Conservation (phyloP, 805 yeast genomes). For the Zygosaccharomyces lentus region DNA sequence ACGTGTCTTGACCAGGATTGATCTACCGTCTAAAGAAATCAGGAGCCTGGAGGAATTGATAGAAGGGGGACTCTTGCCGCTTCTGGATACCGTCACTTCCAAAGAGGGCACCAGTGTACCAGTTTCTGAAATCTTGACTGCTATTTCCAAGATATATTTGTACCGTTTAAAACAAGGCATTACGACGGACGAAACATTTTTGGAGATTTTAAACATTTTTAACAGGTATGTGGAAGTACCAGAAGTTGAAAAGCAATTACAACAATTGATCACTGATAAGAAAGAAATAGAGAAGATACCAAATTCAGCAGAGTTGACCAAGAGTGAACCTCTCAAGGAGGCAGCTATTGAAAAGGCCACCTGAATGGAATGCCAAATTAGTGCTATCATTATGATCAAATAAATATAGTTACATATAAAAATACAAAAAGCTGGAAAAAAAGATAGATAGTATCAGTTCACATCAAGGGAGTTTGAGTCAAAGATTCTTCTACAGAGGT, state of each 20-base stretch:
- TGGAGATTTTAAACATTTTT: conserved; percentile 38
- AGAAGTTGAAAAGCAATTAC: conserved; percentile 38
- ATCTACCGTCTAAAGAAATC: conserved; percentile 36
- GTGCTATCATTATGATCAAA: not conserved
- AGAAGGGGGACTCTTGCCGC: conserved; percentile 71
- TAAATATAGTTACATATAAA: not conserved
- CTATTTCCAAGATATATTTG: conserved; percentile 62
- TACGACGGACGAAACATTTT: conserved; percentile 38
- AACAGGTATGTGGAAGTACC: conserved; percentile 40
- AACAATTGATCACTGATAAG: conserved; percentile 37
- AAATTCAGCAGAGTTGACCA: not conserved
- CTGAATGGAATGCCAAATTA: not conserved
- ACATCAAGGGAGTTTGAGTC: conserved; percentile 1
- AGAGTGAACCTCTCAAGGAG: not conserved
- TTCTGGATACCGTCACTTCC: conserved; percentile 19
- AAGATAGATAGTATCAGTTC: not conserved
- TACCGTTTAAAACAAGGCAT: conserved; percentile 40
- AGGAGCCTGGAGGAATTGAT: conserved; percentile 54
- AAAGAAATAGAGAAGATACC: conserved; percentile 28
- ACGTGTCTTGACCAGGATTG: conserved; percentile 37
- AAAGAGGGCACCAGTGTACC: conserved; percentile 35
- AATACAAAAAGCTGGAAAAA: no score
- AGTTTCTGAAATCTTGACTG: conserved; percentile 59
- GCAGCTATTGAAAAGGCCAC: not conserved
- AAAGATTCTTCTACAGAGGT: conserved; percentile 29